Conservation (phyloP, 768 basidiomycete genomes). For the Tulasnella calospora region DNA sequence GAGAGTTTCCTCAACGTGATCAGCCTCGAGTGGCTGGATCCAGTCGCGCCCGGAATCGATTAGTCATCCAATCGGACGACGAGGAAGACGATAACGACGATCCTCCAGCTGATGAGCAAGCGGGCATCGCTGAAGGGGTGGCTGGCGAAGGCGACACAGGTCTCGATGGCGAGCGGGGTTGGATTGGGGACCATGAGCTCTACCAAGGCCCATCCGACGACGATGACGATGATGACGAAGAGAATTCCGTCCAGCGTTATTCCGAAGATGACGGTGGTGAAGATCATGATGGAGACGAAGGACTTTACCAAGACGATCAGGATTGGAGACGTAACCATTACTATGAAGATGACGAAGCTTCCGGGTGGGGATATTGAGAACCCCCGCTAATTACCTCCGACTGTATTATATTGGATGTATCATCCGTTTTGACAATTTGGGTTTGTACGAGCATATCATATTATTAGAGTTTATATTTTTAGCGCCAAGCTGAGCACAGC, state of each 20-base stretch:
- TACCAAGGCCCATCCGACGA: background rate
- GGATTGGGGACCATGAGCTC: background rate
- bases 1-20: slow-evolving; percentile 19
- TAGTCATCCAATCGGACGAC: slow-evolving; percentile 24
- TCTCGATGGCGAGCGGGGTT: background rate
- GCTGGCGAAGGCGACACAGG: background rate
- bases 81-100: slow-evolving; percentile 38
- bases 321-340: background rate
- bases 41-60: background rate
- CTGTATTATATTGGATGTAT: background rate
- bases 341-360: background rate
- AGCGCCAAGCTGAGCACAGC: background rate
- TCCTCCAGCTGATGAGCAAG: slow-evolving; percentile 30
- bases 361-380: background rate
- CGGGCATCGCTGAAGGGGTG: slow-evolving; percentile 13
- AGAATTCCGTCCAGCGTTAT: background rate
- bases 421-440: background rate
- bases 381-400: background rate
- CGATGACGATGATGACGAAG: background rate
- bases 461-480: background rate
- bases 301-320: background rate
- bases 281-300: background rate
- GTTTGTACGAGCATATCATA: background rate
- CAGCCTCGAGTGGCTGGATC: background rate
- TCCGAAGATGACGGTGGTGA: background rate